Conservation (phyloP, 495 filamentous ascomycete genomes). For the Talaromyces wortmannii region DNA sequence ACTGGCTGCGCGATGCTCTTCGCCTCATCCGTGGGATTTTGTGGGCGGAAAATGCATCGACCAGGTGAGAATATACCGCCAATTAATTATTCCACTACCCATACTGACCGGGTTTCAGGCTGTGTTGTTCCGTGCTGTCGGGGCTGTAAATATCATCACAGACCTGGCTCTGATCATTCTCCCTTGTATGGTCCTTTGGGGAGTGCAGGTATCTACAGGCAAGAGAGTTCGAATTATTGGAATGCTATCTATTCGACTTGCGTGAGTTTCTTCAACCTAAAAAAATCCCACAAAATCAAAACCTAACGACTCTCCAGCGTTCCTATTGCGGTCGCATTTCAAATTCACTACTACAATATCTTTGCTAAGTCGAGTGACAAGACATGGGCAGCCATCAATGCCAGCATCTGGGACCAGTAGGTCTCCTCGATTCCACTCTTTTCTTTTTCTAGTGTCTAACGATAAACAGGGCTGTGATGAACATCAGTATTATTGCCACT, state of each 20-base stretch:
- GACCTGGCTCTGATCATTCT: constrained; percentile 14
- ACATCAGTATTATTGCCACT: constrained; percentile 19
- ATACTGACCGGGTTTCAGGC: constrained; percentile 1
- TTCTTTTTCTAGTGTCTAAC: background rate
- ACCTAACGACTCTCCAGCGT: constrained; percentile 7
- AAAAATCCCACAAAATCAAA: background rate
- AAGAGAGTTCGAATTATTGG: constrained; percentile 13
- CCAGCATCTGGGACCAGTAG: constrained; percentile 20
- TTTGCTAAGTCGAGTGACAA: constrained; percentile 9
- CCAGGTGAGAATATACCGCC: constrained; percentile 7
- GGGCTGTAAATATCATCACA: constrained; percentile 17
- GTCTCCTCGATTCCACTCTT: background rate
- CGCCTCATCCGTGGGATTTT: constrained; percentile 18
- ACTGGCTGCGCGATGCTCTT: constrained; percentile 14
- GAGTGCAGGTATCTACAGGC: constrained; percentile 11
- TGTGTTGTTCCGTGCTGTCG: constrained; percentile 14
- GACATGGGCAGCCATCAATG: constrained; percentile 13
- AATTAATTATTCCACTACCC: background rate
- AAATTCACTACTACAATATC: constrained; percentile 10
- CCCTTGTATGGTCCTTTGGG: constrained; percentile 15
- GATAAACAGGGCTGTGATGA: constrained; percentile 14
- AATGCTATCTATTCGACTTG: constrained; percentile 14
- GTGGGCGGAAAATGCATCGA: constrained; percentile 9
- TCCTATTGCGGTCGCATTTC: constrained; percentile 10
- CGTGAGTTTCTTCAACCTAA: constrained; percentile 8